Conservation (phyloP, 805 yeast genomes). For the Candida glaebosa region DNA sequence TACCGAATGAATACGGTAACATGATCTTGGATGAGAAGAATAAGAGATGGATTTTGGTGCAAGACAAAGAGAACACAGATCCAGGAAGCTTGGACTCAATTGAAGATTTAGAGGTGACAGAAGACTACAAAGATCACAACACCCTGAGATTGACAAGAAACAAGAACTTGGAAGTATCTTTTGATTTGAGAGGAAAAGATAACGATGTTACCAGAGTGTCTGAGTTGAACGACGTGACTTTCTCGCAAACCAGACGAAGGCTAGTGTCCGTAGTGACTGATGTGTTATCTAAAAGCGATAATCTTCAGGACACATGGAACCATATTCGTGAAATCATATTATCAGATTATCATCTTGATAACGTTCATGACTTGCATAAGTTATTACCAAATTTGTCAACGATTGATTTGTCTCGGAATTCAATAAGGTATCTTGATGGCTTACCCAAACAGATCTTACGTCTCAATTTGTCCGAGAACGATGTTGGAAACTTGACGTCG, state of each 20-base stretch:
- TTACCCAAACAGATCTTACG: conserved; percentile 38
- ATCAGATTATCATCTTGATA: conserved; percentile 30
- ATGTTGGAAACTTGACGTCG: conserved; percentile 38
- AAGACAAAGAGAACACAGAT: conserved; percentile 15
- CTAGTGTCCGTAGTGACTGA: conserved; percentile 47
- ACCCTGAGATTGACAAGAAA: conserved; percentile 5
- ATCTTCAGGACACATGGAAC: conserved; percentile 41
- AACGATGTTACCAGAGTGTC: conserved; percentile 39
- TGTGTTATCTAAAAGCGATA: conserved; percentile 28
- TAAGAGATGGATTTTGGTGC: conserved; percentile 25
- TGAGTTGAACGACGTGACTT: conserved; percentile 42
- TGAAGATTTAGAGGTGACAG: conserved; percentile 29
- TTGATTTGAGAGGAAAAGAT: conserved; percentile 22
- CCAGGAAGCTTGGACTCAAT: conserved; percentile 35
- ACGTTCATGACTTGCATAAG: conserved; percentile 39
- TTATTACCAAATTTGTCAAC: conserved; percentile 43
- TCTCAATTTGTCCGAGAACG: conserved; percentile 37
- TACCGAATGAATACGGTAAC: conserved; percentile 33
- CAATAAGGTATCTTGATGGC: conserved; percentile 42
- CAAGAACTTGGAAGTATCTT: conserved; percentile 36
- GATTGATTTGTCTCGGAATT: conserved; percentile 42
- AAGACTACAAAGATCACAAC: conserved; percentile 8
- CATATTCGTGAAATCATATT: conserved; percentile 34
- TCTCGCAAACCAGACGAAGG: conserved; percentile 42
- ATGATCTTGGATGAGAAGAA: conserved; percentile 31